Percentiles rank a stretch among this genome's conserved stretches.
These are phyloP conservation scores for Fusarium poae DNA, from an alignment of 2,329 filamentous ascomycete species.

Conservation along the genomic window DNA sequence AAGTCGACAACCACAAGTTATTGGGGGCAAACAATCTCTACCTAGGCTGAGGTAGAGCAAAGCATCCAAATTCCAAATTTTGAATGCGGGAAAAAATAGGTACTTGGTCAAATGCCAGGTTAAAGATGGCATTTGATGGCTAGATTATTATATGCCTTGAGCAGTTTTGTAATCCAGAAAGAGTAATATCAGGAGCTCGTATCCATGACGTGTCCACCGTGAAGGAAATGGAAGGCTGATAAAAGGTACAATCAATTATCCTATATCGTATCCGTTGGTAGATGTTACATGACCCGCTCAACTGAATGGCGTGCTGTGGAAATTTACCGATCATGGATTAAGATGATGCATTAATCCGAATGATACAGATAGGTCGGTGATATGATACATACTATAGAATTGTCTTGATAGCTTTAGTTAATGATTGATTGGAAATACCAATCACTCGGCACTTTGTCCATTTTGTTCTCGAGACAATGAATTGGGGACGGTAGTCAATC, in stretches of 20 bases:
- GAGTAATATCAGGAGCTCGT: not conserved
- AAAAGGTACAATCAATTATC: not conserved
- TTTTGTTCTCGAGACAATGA: not conserved
- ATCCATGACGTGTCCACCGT: not conserved
- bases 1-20: not conserved
- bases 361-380: not conserved
- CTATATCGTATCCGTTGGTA: not conserved
- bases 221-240: not conserved
- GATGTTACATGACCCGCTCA: not conserved
- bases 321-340: not conserved
- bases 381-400: not conserved
- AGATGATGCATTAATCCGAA: not conserved
- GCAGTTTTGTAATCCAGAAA: not conserved
- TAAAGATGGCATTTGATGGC: not conserved
- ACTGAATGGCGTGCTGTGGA: conserved; percentile 8
- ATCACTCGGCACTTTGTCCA: not conserved
- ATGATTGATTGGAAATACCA: not conserved
- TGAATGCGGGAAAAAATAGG: not conserved
- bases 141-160: not conserved
- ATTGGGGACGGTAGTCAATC: not conserved
- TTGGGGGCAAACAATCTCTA: not conserved
- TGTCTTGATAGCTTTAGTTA: not conserved
- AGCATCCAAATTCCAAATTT: not conserved
- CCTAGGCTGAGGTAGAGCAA: not conserved
- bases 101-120: not conserved